These are phyloP conservation scores for Lactuca sativa DNA, from an alignment of 129 eudicot species.

Conservation along the genomic window DNA sequence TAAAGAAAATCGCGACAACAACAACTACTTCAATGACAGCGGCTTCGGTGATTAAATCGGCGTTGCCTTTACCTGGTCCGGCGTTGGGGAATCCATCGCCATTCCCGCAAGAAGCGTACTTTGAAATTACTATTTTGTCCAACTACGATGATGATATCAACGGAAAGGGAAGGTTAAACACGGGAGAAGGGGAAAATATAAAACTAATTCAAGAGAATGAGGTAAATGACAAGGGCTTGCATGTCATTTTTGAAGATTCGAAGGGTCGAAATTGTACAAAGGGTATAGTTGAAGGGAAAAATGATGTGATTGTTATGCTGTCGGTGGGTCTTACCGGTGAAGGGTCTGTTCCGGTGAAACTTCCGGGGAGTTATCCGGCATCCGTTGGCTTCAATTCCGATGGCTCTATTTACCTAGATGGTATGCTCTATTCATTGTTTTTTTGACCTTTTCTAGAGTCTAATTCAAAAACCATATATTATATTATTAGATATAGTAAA, in stretches of 20 bases:
- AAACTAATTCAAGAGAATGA: constrained; percentile 49
- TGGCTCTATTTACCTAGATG: constrained; percentile 80
- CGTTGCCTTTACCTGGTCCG: constrained; percentile 40
- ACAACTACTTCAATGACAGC: constrained; percentile 15
- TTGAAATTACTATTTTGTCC: constrained; percentile 69
- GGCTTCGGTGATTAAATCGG: constrained; percentile 26
- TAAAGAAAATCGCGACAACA: constrained; percentile 10
- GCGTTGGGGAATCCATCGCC: constrained; percentile 28
- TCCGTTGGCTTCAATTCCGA: constrained; percentile 85
- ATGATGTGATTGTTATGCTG: constrained; percentile 29
- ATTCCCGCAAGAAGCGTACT: constrained; percentile 64
- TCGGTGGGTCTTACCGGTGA: constrained; percentile 67
- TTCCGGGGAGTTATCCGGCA: constrained; percentile 78
- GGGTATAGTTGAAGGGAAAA: constrained; percentile 35
- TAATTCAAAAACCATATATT: not conserved
- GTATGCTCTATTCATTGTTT: constrained; percentile 36
- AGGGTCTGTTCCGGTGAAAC: constrained; percentile 45
- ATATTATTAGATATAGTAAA: not conserved
- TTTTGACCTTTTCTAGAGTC: constrained; percentile 8
- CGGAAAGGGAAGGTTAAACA: constrained; percentile 24
- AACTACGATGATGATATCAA: constrained; percentile 1
- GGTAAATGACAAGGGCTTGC: constrained; percentile 27
- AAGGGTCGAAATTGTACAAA: constrained; percentile 31
- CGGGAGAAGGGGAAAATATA: constrained; percentile 52
- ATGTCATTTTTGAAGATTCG: constrained; percentile 36